phyloP scores from a whole-genome alignment of 257 asterid species.

The Galeopsis tetrahit region DNA sequence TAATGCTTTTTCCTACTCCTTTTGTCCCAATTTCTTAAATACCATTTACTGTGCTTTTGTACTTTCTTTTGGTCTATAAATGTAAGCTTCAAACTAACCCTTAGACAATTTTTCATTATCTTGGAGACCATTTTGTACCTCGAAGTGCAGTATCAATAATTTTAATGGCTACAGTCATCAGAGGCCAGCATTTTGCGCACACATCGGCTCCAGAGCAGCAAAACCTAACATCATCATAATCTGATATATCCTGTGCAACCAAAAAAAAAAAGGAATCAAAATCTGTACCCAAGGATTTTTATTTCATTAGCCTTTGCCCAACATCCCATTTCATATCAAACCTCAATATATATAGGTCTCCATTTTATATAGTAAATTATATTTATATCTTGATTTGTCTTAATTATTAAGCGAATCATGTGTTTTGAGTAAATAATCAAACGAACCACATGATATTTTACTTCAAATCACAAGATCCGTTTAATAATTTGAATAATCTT shows the following conservation, averaged over 20 bases:
- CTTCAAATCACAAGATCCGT: too few relatives aligned
- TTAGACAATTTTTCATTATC: slow-evolving; percentile 12
- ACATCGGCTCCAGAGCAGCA: slow-evolving; percentile 98
- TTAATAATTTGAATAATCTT: too few relatives aligned
- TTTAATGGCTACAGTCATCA: slow-evolving; percentile 92
- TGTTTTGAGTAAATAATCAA: too few relatives aligned
- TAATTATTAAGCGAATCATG: too few relatives aligned
- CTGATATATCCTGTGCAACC: slow-evolving; percentile 77
- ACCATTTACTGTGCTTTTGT: not conserved
- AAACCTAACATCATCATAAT: slow-evolving; percentile 93
- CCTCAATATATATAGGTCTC: too few relatives aligned
- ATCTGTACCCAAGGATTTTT: slow-evolving; percentile 18
- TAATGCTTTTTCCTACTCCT: slow-evolving; percentile 8
- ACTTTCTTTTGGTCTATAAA: not conserved
- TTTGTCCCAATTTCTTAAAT: not conserved
- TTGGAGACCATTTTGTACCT: slow-evolving; percentile 52
- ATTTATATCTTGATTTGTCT: too few relatives aligned
- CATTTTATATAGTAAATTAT: too few relatives aligned
- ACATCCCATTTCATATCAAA: not conserved
- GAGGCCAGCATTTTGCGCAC: slow-evolving; percentile 90
- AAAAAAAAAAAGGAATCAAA: slow-evolving; percentile 25
- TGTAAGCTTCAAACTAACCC: slow-evolving; percentile 19
- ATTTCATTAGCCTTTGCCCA: slow-evolving; percentile 9
- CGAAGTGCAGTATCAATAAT: slow-evolving; percentile 89
- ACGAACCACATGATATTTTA: too few relatives aligned